These are phyloP conservation scores for Hypoxylon perforatum DNA, from an alignment of 495 filamentous ascomycete genomes.

Conservation along the genomic window DNA sequence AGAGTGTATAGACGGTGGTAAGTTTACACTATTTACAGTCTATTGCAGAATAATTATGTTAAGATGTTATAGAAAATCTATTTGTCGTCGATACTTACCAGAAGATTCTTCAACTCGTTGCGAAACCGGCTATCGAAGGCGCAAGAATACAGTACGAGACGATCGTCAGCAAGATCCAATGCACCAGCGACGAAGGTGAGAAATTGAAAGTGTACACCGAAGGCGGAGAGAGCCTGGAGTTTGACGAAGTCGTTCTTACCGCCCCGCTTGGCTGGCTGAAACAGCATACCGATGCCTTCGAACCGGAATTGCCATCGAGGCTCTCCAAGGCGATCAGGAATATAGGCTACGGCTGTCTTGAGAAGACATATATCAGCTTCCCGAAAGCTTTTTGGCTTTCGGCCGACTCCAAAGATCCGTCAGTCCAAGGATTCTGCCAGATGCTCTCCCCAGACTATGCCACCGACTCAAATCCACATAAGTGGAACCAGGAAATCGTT, in stretches of 20 bases:
- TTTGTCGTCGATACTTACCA: conserved; percentile 90
- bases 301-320: conserved; percentile 72
- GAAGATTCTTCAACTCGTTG: conserved; percentile 75
- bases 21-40: conserved; percentile 39
- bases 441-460: conserved; percentile 76
- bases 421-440: conserved; percentile 69
- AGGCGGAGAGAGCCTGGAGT: conserved; percentile 63
- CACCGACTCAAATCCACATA: conserved; percentile 65
- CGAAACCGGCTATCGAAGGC: conserved; percentile 68
- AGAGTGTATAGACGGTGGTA: conserved; percentile 90
- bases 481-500: conserved; percentile 83
- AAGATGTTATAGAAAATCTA: conserved; percentile 72
- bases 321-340: conserved; percentile 76
- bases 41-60: background rate
- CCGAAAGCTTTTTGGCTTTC: conserved; percentile 70
- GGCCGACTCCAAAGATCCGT: conserved; percentile 36
- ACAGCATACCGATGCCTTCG: conserved; percentile 74
- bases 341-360: conserved; percentile 87
- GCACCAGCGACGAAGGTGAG: conserved; percentile 55
- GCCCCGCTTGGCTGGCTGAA: conserved; percentile 91
- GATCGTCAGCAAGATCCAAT: conserved; percentile 53
- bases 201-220: conserved; percentile 66
- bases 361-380: conserved; percentile 95
- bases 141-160: conserved; percentile 70
- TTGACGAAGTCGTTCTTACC: conserved; percentile 90